A percentile compares a stretch with the other conserved stretches of the same genome.
Conservation (phyloP, 495 filamentous ascomycete species). For the Penicillium goetzii region DNA sequence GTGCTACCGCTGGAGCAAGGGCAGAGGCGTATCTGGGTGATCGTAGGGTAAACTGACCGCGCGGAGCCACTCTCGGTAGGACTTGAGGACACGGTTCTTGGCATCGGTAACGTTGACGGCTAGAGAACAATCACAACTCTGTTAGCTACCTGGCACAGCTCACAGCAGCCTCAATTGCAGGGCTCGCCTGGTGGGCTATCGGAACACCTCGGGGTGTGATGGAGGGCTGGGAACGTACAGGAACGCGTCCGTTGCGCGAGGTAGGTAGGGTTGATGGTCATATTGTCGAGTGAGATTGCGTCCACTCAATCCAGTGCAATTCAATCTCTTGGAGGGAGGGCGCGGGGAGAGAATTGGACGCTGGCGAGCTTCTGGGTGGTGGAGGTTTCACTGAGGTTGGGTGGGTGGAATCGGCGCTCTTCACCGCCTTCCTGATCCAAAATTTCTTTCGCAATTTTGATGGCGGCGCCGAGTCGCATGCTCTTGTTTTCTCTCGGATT, state of each 20-base stretch:
- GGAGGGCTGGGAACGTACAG: constrained; percentile 63
- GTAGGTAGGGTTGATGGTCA: constrained; percentile 89
- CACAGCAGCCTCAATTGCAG: constrained; percentile 20
- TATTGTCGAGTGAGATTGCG: constrained; percentile 36
- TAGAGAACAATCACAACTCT: constrained; percentile 38
- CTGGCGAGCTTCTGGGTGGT: constrained; percentile 31
- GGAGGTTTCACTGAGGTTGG: constrained; percentile 38
- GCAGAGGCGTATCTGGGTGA: constrained; percentile 9
- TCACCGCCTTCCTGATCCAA: constrained; percentile 54
- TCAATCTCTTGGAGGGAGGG: constrained; percentile 28
- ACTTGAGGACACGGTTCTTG: constrained; percentile 74
- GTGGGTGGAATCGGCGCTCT: constrained; percentile 19
- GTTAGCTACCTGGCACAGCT: constrained; percentile 30
- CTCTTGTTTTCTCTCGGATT: constrained; percentile 12
- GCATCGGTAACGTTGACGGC: constrained; percentile 88
- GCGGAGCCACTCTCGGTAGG: constrained; percentile 93
- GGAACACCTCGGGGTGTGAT: constrained; percentile 28
- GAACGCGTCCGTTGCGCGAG: constrained; percentile 87
- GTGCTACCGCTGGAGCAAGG: constrained; percentile 13
- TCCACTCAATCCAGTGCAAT: constrained; percentile 28
- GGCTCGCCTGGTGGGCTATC: constrained; percentile 20
- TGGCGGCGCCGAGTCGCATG: constrained; percentile 17
- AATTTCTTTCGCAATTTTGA: constrained; percentile 35
- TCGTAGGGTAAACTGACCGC: constrained; percentile 64
- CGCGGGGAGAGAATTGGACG: constrained; percentile 26